Evolutionary conservation across 2,329 filamentous ascomycete species (phyloP), one percentile per base, ranked within the genome.

Genomic region (Colletotrichum sp.): DNA sequence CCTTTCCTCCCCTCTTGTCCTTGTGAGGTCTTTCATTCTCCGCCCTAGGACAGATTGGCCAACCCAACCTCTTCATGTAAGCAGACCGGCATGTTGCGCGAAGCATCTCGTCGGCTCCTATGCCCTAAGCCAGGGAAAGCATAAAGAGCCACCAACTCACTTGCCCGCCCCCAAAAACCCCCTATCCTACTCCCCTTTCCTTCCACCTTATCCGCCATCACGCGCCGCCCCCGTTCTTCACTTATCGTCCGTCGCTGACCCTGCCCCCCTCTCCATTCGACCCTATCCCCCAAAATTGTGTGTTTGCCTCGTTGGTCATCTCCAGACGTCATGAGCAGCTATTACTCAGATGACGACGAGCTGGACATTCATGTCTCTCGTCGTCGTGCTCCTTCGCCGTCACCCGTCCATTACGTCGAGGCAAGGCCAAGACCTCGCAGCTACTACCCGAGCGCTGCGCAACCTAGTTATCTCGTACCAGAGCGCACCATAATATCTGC

Each of bases 271-370:
- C 30, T 14, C 39, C 39, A 43, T 43, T 43, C 18, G 39, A 43
- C 39, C 18, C 39, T n/a, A 43, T 59, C 13, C 13, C 13, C 26
- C 55, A 18, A 18, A 59, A 28, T 14, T 28, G 16, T 12, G 16
- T 59, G 26, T 59, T 7, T 28, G 24, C 9, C 24, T 28, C 24
- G 21, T 30, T 63, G n/a, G 28, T 32, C 59, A n/a, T 34, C 12
- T 32, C n/a, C 28, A 48, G 28, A 14, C 39, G 24, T 21, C 28
- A 63, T 64, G 82, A 83, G 80, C 74, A 85, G 80, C 77, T 87
- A 87, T 80, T 89, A 87, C 79, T 86, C 88, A 71, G 87, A 89
- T 78, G 89, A 92, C 39, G 90, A 91, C 34, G 90, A 92, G 63
- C 79, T 91, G 67, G 88, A 92, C 79, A 86, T 92, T 78, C 89